phyloP scores from a whole-genome alignment of 805 yeast genomes.

The Saccharomycopsis guyanensis region DNA sequence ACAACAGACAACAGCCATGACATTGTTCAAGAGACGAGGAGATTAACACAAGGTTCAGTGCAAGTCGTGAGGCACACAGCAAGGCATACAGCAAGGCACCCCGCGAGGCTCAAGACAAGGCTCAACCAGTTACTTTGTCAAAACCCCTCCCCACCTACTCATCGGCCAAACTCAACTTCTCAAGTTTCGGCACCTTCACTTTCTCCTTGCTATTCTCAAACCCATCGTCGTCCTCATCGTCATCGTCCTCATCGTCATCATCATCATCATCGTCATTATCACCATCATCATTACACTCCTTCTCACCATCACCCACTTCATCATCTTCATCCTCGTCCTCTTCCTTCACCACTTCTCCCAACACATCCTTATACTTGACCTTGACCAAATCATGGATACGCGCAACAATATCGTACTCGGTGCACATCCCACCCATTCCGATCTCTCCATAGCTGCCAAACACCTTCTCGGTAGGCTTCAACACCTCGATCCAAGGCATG shows the following conservation, averaged over 20 bases:
- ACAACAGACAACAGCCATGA: too few species aligned
- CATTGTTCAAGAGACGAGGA: too few species aligned
- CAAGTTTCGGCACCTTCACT: conserved; percentile 16
- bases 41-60: too few species aligned
- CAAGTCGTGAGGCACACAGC: too few species aligned
- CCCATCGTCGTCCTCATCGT: conserved; percentile 28
- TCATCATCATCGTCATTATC: conserved; percentile 32
- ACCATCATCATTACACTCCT: conserved; percentile 29
- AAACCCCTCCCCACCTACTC: too few species aligned
- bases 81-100: too few species aligned
- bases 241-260: conserved; percentile 43
- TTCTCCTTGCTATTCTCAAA: conserved; percentile 22
- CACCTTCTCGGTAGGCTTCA: conserved; percentile 91
- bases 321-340: conserved; percentile 43
- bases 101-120: too few species aligned
- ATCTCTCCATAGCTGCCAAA: conserved; percentile 91
- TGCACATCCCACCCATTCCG: conserved; percentile 99
- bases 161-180: too few species aligned
- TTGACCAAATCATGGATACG: conserved; percentile 33
- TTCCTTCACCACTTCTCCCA: conserved; percentile 43
- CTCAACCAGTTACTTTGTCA: too few species aligned
- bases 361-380: conserved; percentile 54
- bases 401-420: conserved; percentile 90
- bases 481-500: conserved; percentile 92
- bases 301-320: conserved; percentile 36